A percentile compares a stretch with the other conserved stretches of the same genome.
Conservation (phyloP, 441 rosid genomes). For the Populus hybrid region DNA sequence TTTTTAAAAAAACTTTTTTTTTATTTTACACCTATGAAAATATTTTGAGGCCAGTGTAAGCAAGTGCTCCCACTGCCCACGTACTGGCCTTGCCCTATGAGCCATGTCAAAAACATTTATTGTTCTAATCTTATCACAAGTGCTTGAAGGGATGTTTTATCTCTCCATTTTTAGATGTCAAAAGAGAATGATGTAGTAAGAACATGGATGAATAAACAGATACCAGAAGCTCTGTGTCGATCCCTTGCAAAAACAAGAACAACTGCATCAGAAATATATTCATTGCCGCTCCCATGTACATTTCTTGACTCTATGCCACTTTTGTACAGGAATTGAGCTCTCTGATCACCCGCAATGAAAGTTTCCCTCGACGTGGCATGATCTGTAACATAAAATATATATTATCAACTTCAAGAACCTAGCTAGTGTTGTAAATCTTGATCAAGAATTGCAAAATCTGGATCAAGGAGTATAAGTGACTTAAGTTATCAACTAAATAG, state of each 20-base stretch:
- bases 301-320: constrained; percentile 30
- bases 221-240: constrained; percentile 55
- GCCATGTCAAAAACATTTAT: no score
- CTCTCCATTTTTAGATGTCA: neutral
- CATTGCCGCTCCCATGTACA: constrained; percentile 5
- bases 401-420: constrained; percentile 7
- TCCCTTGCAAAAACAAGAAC: constrained; percentile 23
- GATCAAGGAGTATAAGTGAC: no score
- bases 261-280: constrained; percentile 27
- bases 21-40: no score
- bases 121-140: no score
- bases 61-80: no score
- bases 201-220: constrained; percentile 9
- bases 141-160: no score
- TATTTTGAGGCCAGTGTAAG: no score
- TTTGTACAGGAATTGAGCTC: constrained; percentile 40
- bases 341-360: constrained; percentile 61
- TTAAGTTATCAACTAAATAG: no score
- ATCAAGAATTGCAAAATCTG: no score
- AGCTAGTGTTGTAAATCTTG: no score
- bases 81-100: no score
- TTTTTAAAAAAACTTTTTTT: no score
- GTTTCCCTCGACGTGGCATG: constrained; percentile 65
- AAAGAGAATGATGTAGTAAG: constrained; percentile 1
- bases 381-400: constrained; percentile 34